Evolutionary conservation across 768 basidiomycete genomes (phyloP).

Genomic region (Pleurotus citrinopileatus): DNA sequence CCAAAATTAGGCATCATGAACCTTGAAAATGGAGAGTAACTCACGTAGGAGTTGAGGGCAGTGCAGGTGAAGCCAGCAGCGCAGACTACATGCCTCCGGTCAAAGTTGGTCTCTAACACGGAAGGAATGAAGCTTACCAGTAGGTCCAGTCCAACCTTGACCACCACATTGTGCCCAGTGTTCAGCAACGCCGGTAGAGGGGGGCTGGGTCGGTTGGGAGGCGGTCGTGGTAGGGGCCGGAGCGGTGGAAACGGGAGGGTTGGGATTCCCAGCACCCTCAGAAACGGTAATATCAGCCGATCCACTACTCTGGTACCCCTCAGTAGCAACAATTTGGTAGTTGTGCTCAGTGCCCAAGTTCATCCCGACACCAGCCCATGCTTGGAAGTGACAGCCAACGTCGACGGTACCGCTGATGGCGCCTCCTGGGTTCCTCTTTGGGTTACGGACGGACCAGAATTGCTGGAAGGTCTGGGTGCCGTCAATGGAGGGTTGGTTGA

Average conservation of each 20-base stretch:
- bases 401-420: constrained; percentile 30
- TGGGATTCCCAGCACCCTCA: constrained; percentile 6
- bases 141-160: constrained; percentile 26
- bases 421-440: constrained; percentile 20
- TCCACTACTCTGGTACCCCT: constrained; percentile 43
- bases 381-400: constrained; percentile 39
- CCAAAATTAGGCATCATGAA: neutral
- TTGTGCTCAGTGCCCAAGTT: constrained; percentile 31
- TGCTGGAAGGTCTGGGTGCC: constrained; percentile 44
- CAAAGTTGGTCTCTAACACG: neutral
- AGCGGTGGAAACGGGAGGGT: constrained; percentile 12
- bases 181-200: constrained; percentile 15
- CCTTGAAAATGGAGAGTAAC: neutral
- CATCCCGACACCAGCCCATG: constrained; percentile 38
- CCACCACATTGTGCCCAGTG: constrained; percentile 32
- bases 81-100: constrained; percentile 12
- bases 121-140: constrained; percentile 1
- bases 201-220: constrained; percentile 15
- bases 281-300: constrained; percentile 24
- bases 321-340: constrained; percentile 48
- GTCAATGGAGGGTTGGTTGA: constrained; percentile 38
- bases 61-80: constrained; percentile 19
- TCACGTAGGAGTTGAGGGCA: constrained; percentile 19
- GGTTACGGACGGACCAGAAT: constrained; percentile 42
- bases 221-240: constrained; percentile 17